Evolutionary conservation across 2,329 filamentous ascomycete genomes (phyloP).

Genomic region (Cladophialophora psammophila): DNA sequence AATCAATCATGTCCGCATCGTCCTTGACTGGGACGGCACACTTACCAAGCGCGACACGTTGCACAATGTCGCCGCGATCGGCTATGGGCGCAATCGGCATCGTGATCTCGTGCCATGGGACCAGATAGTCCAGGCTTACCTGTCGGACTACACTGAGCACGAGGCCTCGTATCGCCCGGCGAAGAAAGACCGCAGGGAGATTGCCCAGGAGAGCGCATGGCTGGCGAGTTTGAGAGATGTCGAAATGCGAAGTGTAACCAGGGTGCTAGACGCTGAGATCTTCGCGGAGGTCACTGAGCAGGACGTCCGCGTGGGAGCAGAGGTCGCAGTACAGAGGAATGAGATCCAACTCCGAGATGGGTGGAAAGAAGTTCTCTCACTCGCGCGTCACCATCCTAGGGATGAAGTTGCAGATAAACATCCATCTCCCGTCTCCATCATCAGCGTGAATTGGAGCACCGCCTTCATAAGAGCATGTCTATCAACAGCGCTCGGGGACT

Average conservation of each 20-base stretch:
- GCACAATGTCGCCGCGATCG: not conserved
- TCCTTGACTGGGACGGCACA: constrained; percentile 3
- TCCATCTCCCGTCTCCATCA: not conserved
- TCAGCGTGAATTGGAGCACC: constrained; percentile 3
- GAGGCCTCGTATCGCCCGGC: not conserved
- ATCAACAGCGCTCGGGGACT: not conserved
- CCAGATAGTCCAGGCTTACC: not conserved
- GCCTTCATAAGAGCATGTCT: constrained; percentile 1
- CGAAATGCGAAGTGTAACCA: not conserved
- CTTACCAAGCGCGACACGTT: not conserved
- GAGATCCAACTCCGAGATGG: not conserved
- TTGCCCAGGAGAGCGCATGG: not conserved
- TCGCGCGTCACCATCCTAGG: not conserved
- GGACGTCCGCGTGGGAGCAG: not conserved
- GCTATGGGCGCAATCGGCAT: not conserved
- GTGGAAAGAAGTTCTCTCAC: not conserved
- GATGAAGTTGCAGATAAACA: not conserved
- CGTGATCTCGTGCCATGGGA: not conserved
- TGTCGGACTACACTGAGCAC: not conserved
- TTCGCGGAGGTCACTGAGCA: not conserved
- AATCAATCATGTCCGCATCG: not conserved
- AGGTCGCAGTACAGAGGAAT: not conserved
- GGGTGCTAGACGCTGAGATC: not conserved
- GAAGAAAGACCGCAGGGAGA: not conserved
- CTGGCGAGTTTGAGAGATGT: not conserved